These are phyloP conservation scores for Dillenia suffruticosa DNA, from an alignment of 164 flowering plant genomes.

Conservation along the genomic window DNA sequence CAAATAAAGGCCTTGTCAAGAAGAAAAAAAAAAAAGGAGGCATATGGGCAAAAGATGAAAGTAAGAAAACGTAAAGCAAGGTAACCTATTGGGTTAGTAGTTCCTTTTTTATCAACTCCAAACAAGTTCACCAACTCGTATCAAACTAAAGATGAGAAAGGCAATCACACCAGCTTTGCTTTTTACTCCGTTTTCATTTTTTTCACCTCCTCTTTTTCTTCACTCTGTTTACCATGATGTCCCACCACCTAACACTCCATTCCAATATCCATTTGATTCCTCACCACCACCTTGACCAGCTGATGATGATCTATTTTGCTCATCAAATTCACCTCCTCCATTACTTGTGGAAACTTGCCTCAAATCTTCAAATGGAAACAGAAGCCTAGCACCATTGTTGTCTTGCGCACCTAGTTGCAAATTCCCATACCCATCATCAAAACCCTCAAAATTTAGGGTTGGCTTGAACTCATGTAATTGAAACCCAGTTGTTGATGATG, in stretches of 20 bases:
- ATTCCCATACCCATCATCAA: conserved; percentile 34
- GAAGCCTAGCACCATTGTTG: conserved; percentile 21
- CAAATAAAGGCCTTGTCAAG: too few species aligned
- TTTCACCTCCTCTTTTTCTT: background rate
- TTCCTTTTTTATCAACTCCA: too few species aligned
- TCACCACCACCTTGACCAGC: conserved; percentile 21
- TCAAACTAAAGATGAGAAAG: too few species aligned
- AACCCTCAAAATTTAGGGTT: conserved; percentile 38
- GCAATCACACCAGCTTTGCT: too few species aligned
- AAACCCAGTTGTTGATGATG: conserved; percentile 13
- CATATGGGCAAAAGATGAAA: too few species aligned
- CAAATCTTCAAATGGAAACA: conserved; percentile 47
- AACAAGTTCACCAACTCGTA: too few species aligned
- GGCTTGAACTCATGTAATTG: conserved; percentile 40
- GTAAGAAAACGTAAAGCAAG: too few species aligned
- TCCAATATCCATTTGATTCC: conserved; percentile 41
- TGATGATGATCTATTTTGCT: conserved; percentile 11
- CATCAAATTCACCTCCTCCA: conserved; percentile 10
- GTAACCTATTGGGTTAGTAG: too few species aligned
- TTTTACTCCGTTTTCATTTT: too few species aligned
- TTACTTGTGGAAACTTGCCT: conserved; percentile 25
- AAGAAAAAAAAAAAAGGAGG: too few species aligned
- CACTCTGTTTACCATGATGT: conserved; percentile 31
- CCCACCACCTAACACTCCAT: conserved; percentile 49
- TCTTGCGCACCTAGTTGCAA: conserved; percentile 23